Conservation (phyloP, 495 filamentous ascomycete genomes). For the Penicillium parvum region DNA sequence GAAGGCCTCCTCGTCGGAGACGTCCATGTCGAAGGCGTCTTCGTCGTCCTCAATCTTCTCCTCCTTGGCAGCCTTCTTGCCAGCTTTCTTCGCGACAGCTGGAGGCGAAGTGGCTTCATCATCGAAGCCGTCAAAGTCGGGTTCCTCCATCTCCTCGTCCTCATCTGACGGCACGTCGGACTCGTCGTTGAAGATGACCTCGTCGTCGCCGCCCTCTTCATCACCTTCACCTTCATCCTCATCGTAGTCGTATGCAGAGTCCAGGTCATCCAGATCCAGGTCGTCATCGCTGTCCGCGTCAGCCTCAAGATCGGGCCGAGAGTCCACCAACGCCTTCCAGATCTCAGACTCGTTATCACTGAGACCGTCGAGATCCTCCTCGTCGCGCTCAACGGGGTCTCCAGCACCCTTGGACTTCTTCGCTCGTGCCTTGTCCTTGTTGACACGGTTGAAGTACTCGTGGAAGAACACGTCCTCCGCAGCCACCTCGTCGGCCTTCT, state of each 20-base stretch:
- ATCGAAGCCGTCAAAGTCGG: conserved; percentile 40
- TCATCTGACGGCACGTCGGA: conserved; percentile 45
- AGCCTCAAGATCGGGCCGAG: conserved; percentile 71
- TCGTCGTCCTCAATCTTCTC: conserved; percentile 43
- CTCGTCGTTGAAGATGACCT: conserved; percentile 47
- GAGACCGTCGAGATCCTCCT: conserved; percentile 28
- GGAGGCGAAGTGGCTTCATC: conserved; percentile 25
- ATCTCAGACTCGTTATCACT: conserved; percentile 65
- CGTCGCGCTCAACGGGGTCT: conserved; percentile 22
- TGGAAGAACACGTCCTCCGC: conserved; percentile 98
- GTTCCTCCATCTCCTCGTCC: conserved; percentile 43
- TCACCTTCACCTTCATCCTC: conserved; percentile 48
- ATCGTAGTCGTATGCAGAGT: conserved; percentile 49
- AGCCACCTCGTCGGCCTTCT: conserved; percentile 77
- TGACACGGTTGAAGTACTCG: conserved; percentile 80
- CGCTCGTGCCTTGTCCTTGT: conserved; percentile 62
- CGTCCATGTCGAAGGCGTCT: conserved; percentile 50
- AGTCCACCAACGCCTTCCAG: conserved; percentile 87
- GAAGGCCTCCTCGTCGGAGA: conserved; percentile 49
- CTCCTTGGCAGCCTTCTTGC: conserved; percentile 36
- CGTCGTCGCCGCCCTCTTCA: conserved; percentile 49
- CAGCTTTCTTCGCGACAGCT: conserved; percentile 29
- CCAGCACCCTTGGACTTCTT: conserved; percentile 50
- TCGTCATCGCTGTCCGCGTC: conserved; percentile 59
- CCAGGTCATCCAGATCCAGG: conserved; percentile 61